These are phyloP conservation scores for Penicillium canescens DNA, from an alignment of 495 filamentous ascomycete genomes.

Conservation along the genomic window DNA sequence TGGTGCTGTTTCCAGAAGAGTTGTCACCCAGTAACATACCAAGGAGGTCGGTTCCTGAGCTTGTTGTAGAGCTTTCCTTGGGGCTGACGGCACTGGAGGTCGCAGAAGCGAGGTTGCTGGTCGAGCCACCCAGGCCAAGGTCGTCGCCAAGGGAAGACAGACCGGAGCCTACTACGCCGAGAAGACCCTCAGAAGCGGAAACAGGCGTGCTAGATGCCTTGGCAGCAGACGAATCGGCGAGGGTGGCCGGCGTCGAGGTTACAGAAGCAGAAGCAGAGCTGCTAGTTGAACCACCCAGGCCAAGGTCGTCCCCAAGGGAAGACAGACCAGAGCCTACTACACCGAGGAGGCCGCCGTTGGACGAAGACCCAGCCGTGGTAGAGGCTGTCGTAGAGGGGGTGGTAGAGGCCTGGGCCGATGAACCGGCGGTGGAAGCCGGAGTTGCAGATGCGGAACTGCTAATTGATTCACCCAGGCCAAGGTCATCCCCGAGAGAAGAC, in stretches of 20 bases:
- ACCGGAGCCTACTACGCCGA: slow-evolving; percentile 2
- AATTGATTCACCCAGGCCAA: not conserved
- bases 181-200: not conserved
- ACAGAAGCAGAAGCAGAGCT: not conserved
- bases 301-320: not conserved
- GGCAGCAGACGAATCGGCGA: not conserved
- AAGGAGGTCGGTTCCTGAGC: slow-evolving; percentile 6
- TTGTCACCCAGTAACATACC: slow-evolving; percentile 4
- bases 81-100: slow-evolving; percentile 2
- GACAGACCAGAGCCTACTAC: not conserved
- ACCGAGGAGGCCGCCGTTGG: not conserved
- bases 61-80: not conserved
- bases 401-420: slow-evolving; percentile 1
- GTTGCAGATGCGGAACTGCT: not conserved
- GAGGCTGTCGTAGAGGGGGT: not conserved
- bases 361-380: slow-evolving; percentile 4
- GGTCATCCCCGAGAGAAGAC: not conserved
- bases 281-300: not conserved
- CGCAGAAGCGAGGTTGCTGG: slow-evolving; percentile 6
- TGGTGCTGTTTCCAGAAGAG: slow-evolving; percentile 5
- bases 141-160: not conserved
- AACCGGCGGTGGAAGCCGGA: slow-evolving; percentile 4
- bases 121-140: not conserved
- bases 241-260: slow-evolving; percentile 9
- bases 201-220: not conserved